Evolutionary conservation across 2,329 filamentous ascomycete species (phyloP).

Genomic region (Trichoderma semiorbis): DNA sequence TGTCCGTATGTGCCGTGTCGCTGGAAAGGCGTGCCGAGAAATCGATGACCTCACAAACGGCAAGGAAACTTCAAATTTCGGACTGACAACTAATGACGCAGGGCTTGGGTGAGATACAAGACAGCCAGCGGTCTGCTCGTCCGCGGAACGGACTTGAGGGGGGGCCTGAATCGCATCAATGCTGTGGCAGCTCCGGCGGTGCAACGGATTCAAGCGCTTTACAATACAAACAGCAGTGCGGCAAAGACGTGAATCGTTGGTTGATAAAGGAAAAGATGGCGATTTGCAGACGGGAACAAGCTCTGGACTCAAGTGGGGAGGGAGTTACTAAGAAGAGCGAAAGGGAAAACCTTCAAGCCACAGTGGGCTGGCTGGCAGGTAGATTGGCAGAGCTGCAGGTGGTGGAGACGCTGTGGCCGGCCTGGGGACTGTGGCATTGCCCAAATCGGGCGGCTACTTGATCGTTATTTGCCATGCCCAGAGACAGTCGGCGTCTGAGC

Average conservation of each 20-base stretch:
- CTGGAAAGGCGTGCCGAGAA: not conserved
- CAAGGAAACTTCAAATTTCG: not conserved
- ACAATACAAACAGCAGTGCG: not conserved
- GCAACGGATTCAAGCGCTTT: not conserved
- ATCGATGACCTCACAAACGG: not conserved
- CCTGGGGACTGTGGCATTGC: not conserved
- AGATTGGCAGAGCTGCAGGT: not conserved
- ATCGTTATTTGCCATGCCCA: conserved; percentile 8
- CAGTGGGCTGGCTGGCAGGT: not conserved
- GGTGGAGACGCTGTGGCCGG: not conserved
- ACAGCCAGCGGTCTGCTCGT: conserved; percentile 3
- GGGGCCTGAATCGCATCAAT: conserved; percentile 14
- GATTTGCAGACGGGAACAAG: conserved; percentile 9
- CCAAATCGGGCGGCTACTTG: not conserved
- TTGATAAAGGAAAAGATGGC: conserved; percentile 3
- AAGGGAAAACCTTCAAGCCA: conserved; percentile 12
- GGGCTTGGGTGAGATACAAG: not conserved
- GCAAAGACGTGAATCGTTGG: not conserved
- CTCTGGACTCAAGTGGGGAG: conserved; percentile 9
- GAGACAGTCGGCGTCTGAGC: not conserved
- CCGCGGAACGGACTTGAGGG: conserved; percentile 6
- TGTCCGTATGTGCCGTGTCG: not conserved
- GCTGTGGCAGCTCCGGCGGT: not conserved
- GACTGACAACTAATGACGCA: not conserved
- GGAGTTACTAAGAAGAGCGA: not conserved